Percentiles rank a stretch among this genome's conserved stretches.
phyloP scores from a whole-genome alignment of 331 rosid genomes.

The Stylosanthes scabra region DNA sequence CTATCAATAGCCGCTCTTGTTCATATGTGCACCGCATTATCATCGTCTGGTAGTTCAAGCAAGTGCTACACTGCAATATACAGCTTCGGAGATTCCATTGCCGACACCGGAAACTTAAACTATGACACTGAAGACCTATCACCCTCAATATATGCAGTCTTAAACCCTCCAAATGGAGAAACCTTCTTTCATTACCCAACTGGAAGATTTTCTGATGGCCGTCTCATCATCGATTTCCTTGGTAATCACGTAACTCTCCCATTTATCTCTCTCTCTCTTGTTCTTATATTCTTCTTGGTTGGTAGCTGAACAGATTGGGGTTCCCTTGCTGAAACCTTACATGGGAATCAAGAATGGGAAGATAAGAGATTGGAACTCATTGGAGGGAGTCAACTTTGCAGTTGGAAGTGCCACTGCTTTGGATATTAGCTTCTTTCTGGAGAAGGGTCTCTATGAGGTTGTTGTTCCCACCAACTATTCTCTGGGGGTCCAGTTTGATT shows the following conservation, averaged over 20 bases:
- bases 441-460: conserved; percentile 29
- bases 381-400: conserved; percentile 56
- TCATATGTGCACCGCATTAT: too few relatives aligned
- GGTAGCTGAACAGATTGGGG: conserved; percentile 41
- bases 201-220: conserved; percentile 49
- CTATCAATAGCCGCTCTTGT: too few relatives aligned
- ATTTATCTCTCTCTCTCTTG: neutral
- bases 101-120: conserved; percentile 44
- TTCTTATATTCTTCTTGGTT: neutral
- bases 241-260: neutral
- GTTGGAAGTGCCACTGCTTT: conserved; percentile 64
- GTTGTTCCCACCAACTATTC: conserved; percentile 13
- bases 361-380: neutral
- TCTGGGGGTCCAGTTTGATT: conserved; percentile 41
- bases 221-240: conserved; percentile 44
- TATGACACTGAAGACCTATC: neutral
- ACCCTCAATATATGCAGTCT: neutral
- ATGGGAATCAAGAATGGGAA: conserved; percentile 28
- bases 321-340: conserved; percentile 43
- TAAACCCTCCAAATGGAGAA: conserved; percentile 42
- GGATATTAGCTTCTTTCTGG: conserved; percentile 36
- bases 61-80: conserved; percentile 33
- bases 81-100: conserved; percentile 50
- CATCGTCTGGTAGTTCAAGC: neutral
- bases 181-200: conserved; percentile 40